phyloP scores from a whole-genome alignment of 345 rosid genomes.

The Nephelium lappaceum region DNA sequence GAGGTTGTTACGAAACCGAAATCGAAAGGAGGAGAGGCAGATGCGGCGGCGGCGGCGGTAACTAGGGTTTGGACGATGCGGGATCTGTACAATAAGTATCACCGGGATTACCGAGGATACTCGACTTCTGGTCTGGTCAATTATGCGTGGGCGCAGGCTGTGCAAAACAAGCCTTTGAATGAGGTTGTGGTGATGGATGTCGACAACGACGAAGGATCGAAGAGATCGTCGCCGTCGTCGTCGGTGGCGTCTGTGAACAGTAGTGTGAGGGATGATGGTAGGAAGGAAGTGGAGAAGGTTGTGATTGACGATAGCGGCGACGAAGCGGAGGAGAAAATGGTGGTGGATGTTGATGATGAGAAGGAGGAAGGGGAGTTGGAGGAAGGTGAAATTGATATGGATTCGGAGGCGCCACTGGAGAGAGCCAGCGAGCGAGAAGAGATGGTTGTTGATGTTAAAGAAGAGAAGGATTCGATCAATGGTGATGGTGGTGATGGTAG shows the following conservation, averaged over 20 bases:
- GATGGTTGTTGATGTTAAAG: slow-evolving; percentile 39
- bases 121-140: slow-evolving; percentile 60
- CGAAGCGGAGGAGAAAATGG: slow-evolving; percentile 36
- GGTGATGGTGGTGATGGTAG: slow-evolving; percentile 33
- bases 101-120: slow-evolving; percentile 51
- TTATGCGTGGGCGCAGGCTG: slow-evolving; percentile 98
- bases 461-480: slow-evolving; percentile 27
- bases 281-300: slow-evolving; percentile 36
- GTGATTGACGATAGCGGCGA: slow-evolving; percentile 65
- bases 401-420: slow-evolving; percentile 39
- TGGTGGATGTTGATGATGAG: slow-evolving; percentile 32
- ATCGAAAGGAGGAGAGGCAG: slow-evolving; percentile 28
- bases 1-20: slow-evolving; percentile 39
- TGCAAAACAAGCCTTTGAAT: slow-evolving; percentile 77
- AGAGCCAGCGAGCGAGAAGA: slow-evolving; percentile 24
- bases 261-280: slow-evolving; percentile 15
- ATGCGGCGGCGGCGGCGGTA: slow-evolving; percentile 3
- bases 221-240: slow-evolving; percentile 39
- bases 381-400: slow-evolving; percentile 97
- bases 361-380: slow-evolving; percentile 96
- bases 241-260: slow-evolving; percentile 43
- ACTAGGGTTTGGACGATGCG: slow-evolving; percentile 85
- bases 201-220: slow-evolving; percentile 50
- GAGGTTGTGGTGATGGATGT: slow-evolving; percentile 55
- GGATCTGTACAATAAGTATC: slow-evolving; percentile 62